Base-by-base conservation (phyloP, 1,139 yeast genomes). In the Hemisphaericaspora subhashii region DNA sequence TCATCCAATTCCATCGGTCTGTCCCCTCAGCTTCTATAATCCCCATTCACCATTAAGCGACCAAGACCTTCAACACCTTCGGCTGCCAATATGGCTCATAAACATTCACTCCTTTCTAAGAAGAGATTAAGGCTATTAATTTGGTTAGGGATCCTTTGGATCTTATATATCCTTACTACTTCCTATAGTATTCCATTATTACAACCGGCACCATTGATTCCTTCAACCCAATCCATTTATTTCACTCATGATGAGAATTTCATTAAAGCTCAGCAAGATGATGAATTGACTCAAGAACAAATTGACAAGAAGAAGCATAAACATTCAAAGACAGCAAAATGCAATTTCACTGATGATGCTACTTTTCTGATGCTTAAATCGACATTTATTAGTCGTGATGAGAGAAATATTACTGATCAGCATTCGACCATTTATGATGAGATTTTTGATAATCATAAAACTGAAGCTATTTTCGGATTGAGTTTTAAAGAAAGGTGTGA, bases 401-500 rank as follows among this genome's bases (percentile, higher is more conserved):
- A 26, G 20, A 31, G 46, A 37, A 20, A 37, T 8, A 36, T 39
- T 11, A 29, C 22, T 8, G 48, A 44, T 31, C 39, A 35, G 2
- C 40, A 40, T 37, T 43, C 52, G 2, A 13, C 29, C 1, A 38
- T 43, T 21, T 45, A 48, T 23, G 50, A 57, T 36, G 26, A 20
- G 3, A 54, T 47, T 14, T 45, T 46, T 27, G 28, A 35, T 13
- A 44, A 41, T 27, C 52, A 48, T 27, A 38, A 38, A 14, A 30
- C 43, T 18, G 44, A 43, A 20, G 40, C 51, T 9, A 41, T 56
- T 9, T 43, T 55, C 16, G 44, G 42, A 10, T 38, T 53, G 10
- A 36, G 42, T 28, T 60, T 62, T 31, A 47, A 51, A 10, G 47
- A 58, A 30, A 40, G 68, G 30, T 62, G 70, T 51, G 64, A 60